Base-by-base conservation (phyloP, 805 yeast genomes). In the Wickerhamomyces strasburgensis region DNA sequence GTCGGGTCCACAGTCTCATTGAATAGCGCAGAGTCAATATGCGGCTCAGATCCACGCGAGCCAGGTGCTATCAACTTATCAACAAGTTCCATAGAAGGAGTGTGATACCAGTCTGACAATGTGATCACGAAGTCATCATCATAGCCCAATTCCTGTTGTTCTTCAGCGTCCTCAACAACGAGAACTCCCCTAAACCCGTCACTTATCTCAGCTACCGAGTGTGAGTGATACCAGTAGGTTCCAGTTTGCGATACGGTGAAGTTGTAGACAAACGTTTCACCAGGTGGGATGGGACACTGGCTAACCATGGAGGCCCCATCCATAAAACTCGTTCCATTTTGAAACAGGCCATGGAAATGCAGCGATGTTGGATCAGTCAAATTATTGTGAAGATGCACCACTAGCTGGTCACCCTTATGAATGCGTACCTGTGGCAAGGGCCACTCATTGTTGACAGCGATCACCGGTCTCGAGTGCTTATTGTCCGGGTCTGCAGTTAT, bases 241-340 rank as follows among this genome's bases (percentile, higher is more conserved):
- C 81, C 81, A 19, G 58, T 51, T 37, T 70, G 74, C 4, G 33
- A 40, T 5, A 62, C 52, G 14, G 62, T 62, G 48, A 74, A 73
- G 29, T 57, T 49, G 44, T 75, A 71, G 1, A 61, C 54, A 51
- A 64, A 72, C 3, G 56, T 39, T 6, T 50, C 56, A 1, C 73
- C 75, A 8, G 69, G 64, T 6, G 53, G 54, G n/a, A 75, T 68
- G 2, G 74, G 49, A 19, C 33, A 30, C 64, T 89, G 96, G 26
- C 84, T 75, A 33, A 89, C 70, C 73, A 75, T 66, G 51, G 82
- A 84, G n/a, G 95, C 94, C 41, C 98, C 98, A 60, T 90, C 98
- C 89, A 83, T 82, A 56, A 73, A 80, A 52, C 56, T 68, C 13
- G 88, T 63, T 23, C 82, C 84, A 49, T 80, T 72, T 47, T 63